phyloP scores from a whole-genome alignment of 352 stramenopile genomes.

The Phytophthora palmivora region DNA sequence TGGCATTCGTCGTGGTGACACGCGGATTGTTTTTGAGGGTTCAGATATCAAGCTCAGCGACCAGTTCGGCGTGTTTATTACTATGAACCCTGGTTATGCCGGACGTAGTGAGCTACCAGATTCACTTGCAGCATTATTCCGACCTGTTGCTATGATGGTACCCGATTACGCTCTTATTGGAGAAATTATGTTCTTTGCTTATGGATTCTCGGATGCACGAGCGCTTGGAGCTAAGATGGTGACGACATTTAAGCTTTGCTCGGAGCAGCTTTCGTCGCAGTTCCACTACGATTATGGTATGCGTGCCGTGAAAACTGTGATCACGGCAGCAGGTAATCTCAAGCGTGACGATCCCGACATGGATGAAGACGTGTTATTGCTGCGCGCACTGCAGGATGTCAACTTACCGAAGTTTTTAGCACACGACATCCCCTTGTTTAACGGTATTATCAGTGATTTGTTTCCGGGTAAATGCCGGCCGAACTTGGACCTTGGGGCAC shows the following conservation, averaged over 20 bases:
- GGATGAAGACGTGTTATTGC: conserved; percentile 93
- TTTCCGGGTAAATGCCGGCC: conserved; percentile 93
- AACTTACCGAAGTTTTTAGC: conserved; percentile 96
- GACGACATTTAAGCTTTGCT: conserved; percentile 91
- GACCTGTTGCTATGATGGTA: conserved; percentile 93
- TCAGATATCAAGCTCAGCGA: conserved; percentile 95
- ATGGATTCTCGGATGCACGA: conserved; percentile 66
- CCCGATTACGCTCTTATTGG: conserved; percentile 91
- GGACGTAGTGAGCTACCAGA: conserved; percentile 89
- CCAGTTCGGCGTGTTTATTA: conserved; percentile 92
- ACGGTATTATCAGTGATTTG: conserved; percentile 95
- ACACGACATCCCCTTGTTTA: conserved; percentile 96
- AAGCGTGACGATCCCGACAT: conserved; percentile 94
- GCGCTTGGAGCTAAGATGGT: conserved; percentile 83
- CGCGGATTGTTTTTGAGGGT: conserved; percentile 94
- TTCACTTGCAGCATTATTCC: conserved; percentile 86
- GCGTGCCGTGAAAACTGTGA: conserved; percentile 91
- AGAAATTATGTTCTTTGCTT: conserved; percentile 93
- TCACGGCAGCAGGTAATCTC: conserved; percentile 87
- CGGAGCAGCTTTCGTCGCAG: conserved; percentile 90
- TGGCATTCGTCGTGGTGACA: conserved; percentile 81
- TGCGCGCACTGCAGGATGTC: conserved; percentile 95
- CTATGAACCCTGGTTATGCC: conserved; percentile 92
- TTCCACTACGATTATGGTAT: conserved; percentile 94
- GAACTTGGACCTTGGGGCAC: conserved; percentile 84